Conservation (phyloP, 2,329 filamentous ascomycete species). For the Fusarium nanum region DNA sequence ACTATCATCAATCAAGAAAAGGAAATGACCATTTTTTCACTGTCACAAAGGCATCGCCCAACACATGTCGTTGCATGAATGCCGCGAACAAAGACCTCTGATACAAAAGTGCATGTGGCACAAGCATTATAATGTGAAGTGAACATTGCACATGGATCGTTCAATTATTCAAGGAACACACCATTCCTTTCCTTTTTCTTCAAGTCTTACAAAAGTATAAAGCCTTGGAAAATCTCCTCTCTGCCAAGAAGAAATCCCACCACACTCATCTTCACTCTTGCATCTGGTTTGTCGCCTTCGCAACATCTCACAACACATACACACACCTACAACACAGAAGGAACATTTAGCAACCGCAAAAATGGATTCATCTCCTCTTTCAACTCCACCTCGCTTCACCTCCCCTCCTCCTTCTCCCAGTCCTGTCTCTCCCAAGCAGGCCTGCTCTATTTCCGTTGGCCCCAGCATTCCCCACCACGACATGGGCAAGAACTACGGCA, state of each 20-base stretch:
- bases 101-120: background rate
- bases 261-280: background rate
- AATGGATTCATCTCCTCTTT: background rate
- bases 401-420: accelerated
- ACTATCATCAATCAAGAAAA: accelerated
- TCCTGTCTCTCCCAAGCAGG: background rate
- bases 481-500: background rate
- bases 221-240: background rate
- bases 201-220: background rate
- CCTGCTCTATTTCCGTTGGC: accelerated
- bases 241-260: background rate
- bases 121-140: background rate
- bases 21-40: background rate
- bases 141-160: background rate
- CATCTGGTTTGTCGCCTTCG: background rate
- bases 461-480: background rate
- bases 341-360: background rate
- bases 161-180: background rate
- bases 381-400: background rate
- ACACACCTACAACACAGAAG: background rate
- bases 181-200: no score
- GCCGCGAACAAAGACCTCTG: background rate
- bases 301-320: background rate
- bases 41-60: background rate
- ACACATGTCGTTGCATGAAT: background rate